Base-by-base conservation (phyloP, 2,329 filamentous ascomycete species). In the Thielaviopsis populi region DNA sequence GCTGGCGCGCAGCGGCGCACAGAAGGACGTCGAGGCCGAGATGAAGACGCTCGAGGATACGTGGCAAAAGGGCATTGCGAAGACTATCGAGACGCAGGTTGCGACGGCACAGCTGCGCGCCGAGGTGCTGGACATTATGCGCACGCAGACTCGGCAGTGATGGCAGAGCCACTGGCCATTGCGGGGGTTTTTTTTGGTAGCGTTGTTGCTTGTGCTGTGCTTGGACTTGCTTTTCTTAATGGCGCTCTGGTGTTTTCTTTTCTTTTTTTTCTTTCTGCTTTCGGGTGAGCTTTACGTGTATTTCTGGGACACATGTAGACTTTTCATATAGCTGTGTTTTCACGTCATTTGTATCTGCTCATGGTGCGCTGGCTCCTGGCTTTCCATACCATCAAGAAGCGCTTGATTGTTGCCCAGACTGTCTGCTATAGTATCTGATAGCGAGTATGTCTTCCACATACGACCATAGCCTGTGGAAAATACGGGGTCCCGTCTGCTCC, bases 41-140 rank as follows among this genome's bases (percentile, higher is more conserved):
- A 77, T 96, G 70, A 77, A 76, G 65, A 81, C 82, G 3, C 73
- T 95, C 42, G 89, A 95, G 70, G 84, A 89, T 66, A 82, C 81
- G 2, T 97, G 92, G 92, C 85, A 82, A 74, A 80, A 78, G 60
- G 89, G 89, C 27, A 83, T 97, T 1, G 87, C 88, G 2, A 81
- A 84, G 66, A 85, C 94, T 58, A 76, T 97, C 46, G 91, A 96
- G 80, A 88, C 89, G 0, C 89, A 96, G 77, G 80, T 92, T 63
- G 94, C 91, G 0, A 86, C 86, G 10, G 89, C 95, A 74, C 80
- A 79, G 59, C 70, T 96, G 69, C 79, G 83, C 71, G 76, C 77
- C 69, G 80, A 88, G 74, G 82, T 90, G 61, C 71, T 90, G 66
- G 83, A 86, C 69, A 79, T 80, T 72, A 79, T 85, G 73, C 78